phyloP scores from a whole-genome alignment of 2,329 filamentous ascomycete species.

The Lizonia empirigonia region DNA sequence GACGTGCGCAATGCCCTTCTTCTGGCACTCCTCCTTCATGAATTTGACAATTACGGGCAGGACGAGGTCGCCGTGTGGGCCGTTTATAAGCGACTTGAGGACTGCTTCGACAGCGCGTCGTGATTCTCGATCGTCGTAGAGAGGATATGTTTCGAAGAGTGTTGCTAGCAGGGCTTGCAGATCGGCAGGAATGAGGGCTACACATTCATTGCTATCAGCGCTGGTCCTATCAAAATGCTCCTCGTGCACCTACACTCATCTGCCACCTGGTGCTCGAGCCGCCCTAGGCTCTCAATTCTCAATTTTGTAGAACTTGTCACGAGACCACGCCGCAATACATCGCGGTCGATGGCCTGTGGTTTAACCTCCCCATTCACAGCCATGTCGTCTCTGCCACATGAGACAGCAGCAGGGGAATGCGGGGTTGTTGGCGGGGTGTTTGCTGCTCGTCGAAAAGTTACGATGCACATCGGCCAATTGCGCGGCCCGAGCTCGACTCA shows the following conservation, averaged over 20 bases:
- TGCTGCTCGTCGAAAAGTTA: slow-evolving; percentile 28
- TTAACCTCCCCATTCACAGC: slow-evolving; percentile 45
- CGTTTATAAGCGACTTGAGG: slow-evolving; percentile 69
- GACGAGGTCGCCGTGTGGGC: slow-evolving; percentile 60
- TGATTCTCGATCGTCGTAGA: slow-evolving; percentile 85
- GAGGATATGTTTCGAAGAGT: slow-evolving; percentile 84
- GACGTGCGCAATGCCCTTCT: slow-evolving; percentile 74
- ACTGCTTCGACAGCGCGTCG: slow-evolving; percentile 83
- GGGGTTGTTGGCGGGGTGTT: slow-evolving; percentile 36
- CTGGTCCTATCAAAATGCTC: not conserved
- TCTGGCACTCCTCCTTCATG: slow-evolving; percentile 74
- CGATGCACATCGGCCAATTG: slow-evolving; percentile 15
- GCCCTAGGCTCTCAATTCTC: slow-evolving; percentile 52
- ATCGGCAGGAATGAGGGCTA: slow-evolving; percentile 50
- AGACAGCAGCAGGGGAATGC: slow-evolving; percentile 24
- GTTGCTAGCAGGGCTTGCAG: slow-evolving; percentile 67
- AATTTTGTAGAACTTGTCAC: slow-evolving; percentile 57
- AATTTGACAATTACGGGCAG: slow-evolving; percentile 69
- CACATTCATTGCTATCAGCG: slow-evolving; percentile 19
- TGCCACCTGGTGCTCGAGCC: slow-evolving; percentile 51
- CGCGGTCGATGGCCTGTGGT: slow-evolving; percentile 40
- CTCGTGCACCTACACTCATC: slow-evolving; percentile 49
- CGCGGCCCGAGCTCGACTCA: slow-evolving; percentile 18
- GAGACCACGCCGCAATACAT: slow-evolving; percentile 49
- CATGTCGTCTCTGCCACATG: slow-evolving; percentile 45